These are phyloP conservation scores for Dioscorea alata DNA, from an alignment of 106 monocot species.

Conservation along the genomic window DNA sequence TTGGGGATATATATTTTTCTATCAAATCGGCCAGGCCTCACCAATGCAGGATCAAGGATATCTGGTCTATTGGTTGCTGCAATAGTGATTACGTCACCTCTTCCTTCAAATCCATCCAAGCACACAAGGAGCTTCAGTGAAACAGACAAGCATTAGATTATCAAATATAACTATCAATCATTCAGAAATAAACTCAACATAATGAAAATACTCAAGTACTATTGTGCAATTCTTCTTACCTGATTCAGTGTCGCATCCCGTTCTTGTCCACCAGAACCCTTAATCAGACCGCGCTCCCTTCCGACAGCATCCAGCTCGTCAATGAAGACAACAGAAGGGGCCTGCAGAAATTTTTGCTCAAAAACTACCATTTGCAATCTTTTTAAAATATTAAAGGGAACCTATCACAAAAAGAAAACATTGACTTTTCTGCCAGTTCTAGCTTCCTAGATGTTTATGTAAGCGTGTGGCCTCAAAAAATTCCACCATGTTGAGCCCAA, in stretches of 20 bases:
- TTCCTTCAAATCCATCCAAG: slow-evolving; percentile 95
- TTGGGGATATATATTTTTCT: slow-evolving; percentile 86
- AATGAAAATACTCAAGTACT: background rate
- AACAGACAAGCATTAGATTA: slow-evolving; percentile 11
- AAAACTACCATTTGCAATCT: no score
- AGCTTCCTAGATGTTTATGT: no score
- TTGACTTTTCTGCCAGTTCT: no score
- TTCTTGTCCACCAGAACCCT: slow-evolving; percentile 91
- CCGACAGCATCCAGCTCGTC: slow-evolving; percentile 94
- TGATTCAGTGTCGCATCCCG: slow-evolving; percentile 95
- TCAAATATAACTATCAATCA: slow-evolving; percentile 9
- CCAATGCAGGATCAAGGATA: slow-evolving; percentile 94
- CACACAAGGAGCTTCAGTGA: slow-evolving; percentile 79
- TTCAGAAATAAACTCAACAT: background rate
- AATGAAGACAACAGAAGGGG: slow-evolving; percentile 90
- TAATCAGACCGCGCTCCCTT: slow-evolving; percentile 81
- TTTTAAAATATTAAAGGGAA: no score
- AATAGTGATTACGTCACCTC: slow-evolving; percentile 82
- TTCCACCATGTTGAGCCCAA: no score
- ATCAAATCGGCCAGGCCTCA: slow-evolving; percentile 89
- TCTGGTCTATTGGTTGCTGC: slow-evolving; percentile 94
- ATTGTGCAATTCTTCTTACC: slow-evolving; percentile 18
- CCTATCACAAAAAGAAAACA: no score
- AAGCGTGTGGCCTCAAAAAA: no score
- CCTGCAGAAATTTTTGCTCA: slow-evolving; percentile 24